Conservation (phyloP, 176 grass and related monocot species). For the Oryza meyeriana region DNA sequence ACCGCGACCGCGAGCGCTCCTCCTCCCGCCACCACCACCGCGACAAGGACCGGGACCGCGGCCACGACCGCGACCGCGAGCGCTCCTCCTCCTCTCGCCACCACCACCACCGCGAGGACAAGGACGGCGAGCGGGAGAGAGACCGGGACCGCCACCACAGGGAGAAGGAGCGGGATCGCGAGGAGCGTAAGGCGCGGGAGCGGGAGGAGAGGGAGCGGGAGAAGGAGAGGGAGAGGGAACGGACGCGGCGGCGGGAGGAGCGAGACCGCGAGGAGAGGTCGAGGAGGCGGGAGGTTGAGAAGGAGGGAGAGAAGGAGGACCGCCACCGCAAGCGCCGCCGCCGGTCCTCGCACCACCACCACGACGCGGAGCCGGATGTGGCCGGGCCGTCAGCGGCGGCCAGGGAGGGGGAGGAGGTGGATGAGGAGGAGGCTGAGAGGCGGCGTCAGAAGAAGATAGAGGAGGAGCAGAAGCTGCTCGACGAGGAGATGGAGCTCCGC, state of each 20-base stretch:
- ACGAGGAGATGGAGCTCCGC: conserved; percentile 89
- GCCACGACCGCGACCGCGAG: neutral
- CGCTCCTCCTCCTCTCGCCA: neutral
- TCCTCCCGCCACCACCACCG: conserved; percentile 19
- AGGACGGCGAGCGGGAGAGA: conserved; percentile 1
- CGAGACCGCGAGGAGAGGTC: too few relatives aligned
- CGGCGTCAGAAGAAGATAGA: conserved; percentile 49
- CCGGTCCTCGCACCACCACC: conserved; percentile 46
- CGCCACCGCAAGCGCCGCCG: conserved; percentile 59
- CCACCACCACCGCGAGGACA: conserved; percentile 22
- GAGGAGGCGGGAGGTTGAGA: too few relatives aligned
- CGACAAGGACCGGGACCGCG: conserved; percentile 36
- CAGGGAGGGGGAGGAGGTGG: conserved; percentile 48
- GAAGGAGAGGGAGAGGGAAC: conserved; percentile 35
- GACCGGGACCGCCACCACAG: conserved; percentile 31
- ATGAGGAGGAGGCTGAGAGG: conserved; percentile 43
- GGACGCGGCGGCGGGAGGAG: too few relatives aligned
- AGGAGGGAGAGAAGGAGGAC: conserved; percentile 10
- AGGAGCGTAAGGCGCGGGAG: conserved; percentile 21
- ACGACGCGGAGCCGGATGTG: conserved; percentile 43
- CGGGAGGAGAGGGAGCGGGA: conserved; percentile 25
- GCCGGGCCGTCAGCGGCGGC: neutral
- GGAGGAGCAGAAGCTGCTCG: conserved; percentile 85
- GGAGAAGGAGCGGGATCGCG: conserved; percentile 34
- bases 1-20: conserved; percentile 2